A percentile compares a stretch with the other conserved stretches of the same genome.
Conservation (phyloP, 306 rosid genomes). For the Medicago lupulina region DNA sequence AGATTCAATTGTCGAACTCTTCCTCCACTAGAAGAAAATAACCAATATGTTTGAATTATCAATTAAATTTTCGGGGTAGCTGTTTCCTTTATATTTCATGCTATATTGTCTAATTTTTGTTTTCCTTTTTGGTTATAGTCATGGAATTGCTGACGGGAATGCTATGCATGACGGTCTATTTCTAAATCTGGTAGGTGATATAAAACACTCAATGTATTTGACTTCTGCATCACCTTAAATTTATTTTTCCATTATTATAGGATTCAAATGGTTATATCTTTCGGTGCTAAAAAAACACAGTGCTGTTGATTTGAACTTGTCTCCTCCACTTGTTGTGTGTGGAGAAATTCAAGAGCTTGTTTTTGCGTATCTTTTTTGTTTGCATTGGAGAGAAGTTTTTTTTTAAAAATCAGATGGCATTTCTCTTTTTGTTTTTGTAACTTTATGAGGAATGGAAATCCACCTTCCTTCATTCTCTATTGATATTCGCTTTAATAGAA, state of each 20-base stretch:
- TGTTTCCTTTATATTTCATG: constrained; percentile 28
- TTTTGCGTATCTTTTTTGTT: background rate
- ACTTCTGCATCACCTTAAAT: constrained; percentile 12
- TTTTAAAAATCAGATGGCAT: background rate
- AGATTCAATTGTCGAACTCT: constrained; percentile 43
- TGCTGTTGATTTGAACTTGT: constrained; percentile 4
- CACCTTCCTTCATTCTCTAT: background rate
- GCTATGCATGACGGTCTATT: constrained; percentile 51
- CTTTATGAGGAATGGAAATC: background rate
- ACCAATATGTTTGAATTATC: constrained; percentile 43
- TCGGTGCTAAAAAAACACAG: background rate
- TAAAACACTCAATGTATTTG: background rate
- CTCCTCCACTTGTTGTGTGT: constrained; percentile 2
- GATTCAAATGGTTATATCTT: constrained; percentile 33
- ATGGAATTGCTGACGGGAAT: constrained; percentile 57
- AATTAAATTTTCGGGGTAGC: constrained; percentile 27
- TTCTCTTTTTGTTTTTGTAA: constrained; percentile 8
- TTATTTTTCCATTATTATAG: background rate
- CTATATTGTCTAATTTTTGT: constrained; percentile 36
- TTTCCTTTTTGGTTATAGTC: constrained; percentile 52
- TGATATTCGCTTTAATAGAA: background rate
- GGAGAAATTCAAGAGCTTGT: background rate
- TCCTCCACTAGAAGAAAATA: constrained; percentile 28
- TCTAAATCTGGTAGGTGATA: constrained; percentile 61
- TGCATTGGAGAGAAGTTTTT: constrained; percentile 21